Evolutionary conservation across 2,329 filamentous ascomycete genomes (phyloP), one percentile per base, ranked within the genome.

Genomic region (Emydomyces testavorans): DNA sequence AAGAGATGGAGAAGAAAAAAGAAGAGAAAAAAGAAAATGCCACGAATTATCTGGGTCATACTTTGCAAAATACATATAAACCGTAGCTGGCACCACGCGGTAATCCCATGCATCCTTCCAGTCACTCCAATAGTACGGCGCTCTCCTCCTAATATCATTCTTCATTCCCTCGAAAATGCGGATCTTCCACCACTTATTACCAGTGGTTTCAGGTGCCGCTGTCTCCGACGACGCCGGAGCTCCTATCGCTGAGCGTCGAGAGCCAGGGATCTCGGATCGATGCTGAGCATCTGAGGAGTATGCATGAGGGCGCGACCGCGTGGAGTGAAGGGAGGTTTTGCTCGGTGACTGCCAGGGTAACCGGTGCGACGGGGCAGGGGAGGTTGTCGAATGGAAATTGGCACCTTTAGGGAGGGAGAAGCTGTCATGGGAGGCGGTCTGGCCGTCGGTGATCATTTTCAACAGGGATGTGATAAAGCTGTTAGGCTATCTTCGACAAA

Each of bases 51-150:
- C 28, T 37, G 53, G 38, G 41, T 60, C 74, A 60, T 74, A 90
- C 85, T 93, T 93, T 53, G 87, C 86, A 74, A 93, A 94, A 70
- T 92, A 94, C 85, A 93, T 94, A 67, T 93, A 93, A 24, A 93
- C 71, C 7, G 87, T 93, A 13, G 85, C 85, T 1, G 87, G 87
- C 32, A 94, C 76, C 35, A 94, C 85, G 46, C 87, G 78, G 69
- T 94, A 94, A 62, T 93, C 84, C 85, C 85, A 92, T 1, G 87
- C 87, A 69, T 94, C 87, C 15, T 63, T 71, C 84, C 84, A 93
- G 65, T 94, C 87, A 64, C 82, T 89, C 66, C 69, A 71, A 61
- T 92, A 94, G 62, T 76, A 93, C 1, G 87, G 87, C 6, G 75
- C 75, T 53, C 87, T 71, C 50, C 85, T 78, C 54, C 79, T 79